A percentile compares a stretch with the other conserved stretches of the same genome.
These are phyloP conservation scores for Ascoidea rubescens DNA, from an alignment of 805 yeast genomes.

Conservation along the genomic window DNA sequence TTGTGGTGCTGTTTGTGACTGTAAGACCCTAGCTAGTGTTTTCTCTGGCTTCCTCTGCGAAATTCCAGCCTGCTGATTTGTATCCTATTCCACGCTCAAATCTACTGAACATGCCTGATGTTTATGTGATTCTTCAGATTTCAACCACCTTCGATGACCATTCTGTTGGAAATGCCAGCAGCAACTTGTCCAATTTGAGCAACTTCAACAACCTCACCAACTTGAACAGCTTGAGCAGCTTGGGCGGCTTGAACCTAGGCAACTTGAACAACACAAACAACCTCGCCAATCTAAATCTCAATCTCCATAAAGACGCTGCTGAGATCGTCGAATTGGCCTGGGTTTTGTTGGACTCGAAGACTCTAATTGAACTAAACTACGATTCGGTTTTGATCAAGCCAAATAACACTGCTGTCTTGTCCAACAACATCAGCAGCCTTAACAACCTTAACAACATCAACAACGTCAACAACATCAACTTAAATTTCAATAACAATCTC, in stretches of 20 bases:
- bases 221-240: too few relatives aligned
- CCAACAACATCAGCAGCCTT: not conserved
- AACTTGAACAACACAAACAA: constrained; percentile 23
- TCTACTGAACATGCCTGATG: constrained; percentile 17
- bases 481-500: constrained; percentile 24
- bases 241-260: too few relatives aligned
- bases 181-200: too few relatives aligned
- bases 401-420: too few relatives aligned
- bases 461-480: not conserved
- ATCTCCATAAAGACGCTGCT: constrained; percentile 37
- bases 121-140: constrained; percentile 45
- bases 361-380: constrained; percentile 26
- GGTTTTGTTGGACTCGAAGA: constrained; percentile 42
- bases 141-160: constrained; percentile 57
- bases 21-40: too few relatives aligned
- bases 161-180: constrained; percentile 17
- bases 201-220: too few relatives aligned
- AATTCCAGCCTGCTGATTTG: too few relatives aligned
- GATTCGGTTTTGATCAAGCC: constrained; percentile 44
- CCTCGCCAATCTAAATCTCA: too few relatives aligned
- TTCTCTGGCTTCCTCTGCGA: too few relatives aligned
- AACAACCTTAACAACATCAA: too few relatives aligned
- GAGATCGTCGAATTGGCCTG: constrained; percentile 59
- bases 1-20: too few relatives aligned
- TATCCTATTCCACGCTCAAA: too few relatives aligned